Evolutionary conservation across 192 early-diverging fungal genomes (phyloP).

Genomic region (Coemansia sp.): DNA sequence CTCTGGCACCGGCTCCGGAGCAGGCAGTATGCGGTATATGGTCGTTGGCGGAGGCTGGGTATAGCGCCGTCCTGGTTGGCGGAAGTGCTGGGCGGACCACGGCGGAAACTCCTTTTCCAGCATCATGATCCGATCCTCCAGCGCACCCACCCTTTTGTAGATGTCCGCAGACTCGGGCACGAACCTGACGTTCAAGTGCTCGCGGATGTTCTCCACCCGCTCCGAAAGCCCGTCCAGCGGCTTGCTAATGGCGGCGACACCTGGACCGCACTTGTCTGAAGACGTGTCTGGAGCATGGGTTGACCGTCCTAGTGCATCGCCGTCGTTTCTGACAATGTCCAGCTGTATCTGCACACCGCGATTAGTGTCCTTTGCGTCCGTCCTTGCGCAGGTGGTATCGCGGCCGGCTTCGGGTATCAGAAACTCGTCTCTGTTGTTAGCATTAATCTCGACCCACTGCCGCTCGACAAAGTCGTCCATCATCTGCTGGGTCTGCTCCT

Average conservation of each 20-base stretch:
- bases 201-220: conserved; percentile 68
- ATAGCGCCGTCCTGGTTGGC: conserved; percentile 48
- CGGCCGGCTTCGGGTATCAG: conserved; percentile 23
- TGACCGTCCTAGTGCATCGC: conserved; percentile 61
- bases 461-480: conserved; percentile 55
- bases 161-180: conserved; percentile 41
- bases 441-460: conserved; percentile 60
- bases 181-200: conserved; percentile 69
- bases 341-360: conserved; percentile 76
- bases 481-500: conserved; percentile 50
- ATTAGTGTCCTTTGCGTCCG: conserved; percentile 69
- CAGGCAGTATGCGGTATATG: conserved; percentile 33
- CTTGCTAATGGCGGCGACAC: conserved; percentile 4
- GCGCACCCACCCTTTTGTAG: conserved; percentile 60
- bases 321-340: conserved; percentile 65
- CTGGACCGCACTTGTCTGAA: neutral
- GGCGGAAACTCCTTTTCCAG: conserved; percentile 73
- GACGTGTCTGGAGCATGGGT: conserved; percentile 8
- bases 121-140: conserved; percentile 75
- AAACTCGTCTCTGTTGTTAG: conserved; percentile 65
- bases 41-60: conserved; percentile 30
- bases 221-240: conserved; percentile 39
- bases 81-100: conserved; percentile 77
- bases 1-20: conserved; percentile 10
- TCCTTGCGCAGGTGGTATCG: conserved; percentile 61